Percentiles rank a stretch among this genome's conserved stretches.
Evolutionary conservation across 2,329 filamentous ascomycete genomes (phyloP).

Genomic region (Coleophoma crateriformis): DNA sequence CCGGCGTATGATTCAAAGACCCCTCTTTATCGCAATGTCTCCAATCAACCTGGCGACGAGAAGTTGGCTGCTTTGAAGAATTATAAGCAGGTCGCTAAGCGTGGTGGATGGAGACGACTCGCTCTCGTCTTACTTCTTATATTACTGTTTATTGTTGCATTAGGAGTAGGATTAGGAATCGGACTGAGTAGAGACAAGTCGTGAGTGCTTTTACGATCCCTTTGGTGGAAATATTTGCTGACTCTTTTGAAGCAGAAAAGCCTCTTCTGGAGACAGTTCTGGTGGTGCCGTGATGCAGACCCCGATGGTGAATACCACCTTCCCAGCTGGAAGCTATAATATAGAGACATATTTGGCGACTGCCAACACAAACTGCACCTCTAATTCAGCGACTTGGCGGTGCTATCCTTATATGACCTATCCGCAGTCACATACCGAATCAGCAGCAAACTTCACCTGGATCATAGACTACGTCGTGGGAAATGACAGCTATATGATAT

Average conservation of each 20-base stretch:
- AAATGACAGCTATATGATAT: constrained; percentile 41
- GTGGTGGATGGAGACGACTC: constrained; percentile 27
- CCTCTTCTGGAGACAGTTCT: constrained; percentile 10
- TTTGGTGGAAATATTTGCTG: neutral
- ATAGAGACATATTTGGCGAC: constrained; percentile 52
- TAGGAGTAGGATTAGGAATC: constrained; percentile 25
- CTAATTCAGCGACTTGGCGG: constrained; percentile 51
- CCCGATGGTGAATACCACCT: constrained; percentile 25
- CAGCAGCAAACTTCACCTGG: constrained; percentile 54
- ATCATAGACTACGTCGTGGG: constrained; percentile 40
- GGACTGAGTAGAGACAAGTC: constrained; percentile 18
- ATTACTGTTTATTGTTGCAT: constrained; percentile 19
- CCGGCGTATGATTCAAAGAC: neutral
- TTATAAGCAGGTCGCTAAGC: constrained; percentile 22
- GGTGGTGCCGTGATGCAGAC: constrained; percentile 7
- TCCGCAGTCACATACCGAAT: constrained; percentile 31
- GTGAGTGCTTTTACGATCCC: neutral
- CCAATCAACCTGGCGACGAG: constrained; percentile 9
- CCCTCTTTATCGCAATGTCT: constrained; percentile 4
- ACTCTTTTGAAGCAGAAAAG: constrained; percentile 4
- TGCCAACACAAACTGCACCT: constrained; percentile 49
- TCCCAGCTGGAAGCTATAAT: constrained; percentile 58
- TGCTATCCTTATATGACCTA: constrained; percentile 55
- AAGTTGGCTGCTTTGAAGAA: constrained; percentile 16
- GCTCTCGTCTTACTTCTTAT: constrained; percentile 16